These are phyloP conservation scores for Oenanthe javanica DNA, from an alignment of 140 eudicot genomes.

Conservation along the genomic window DNA sequence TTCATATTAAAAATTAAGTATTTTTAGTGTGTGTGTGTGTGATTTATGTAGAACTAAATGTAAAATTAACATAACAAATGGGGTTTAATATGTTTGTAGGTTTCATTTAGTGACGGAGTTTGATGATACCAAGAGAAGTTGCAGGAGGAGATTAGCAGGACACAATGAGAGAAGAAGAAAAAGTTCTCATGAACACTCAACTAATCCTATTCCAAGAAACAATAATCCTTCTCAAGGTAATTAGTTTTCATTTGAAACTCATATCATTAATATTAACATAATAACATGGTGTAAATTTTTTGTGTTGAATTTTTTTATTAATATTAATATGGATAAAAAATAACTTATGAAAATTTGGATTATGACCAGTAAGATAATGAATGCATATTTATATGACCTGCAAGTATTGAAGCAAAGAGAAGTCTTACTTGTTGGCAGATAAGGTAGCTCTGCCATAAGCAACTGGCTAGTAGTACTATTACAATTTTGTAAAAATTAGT, in stretches of 20 bases:
- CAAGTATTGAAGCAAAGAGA: not conserved
- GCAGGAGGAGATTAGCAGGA: conserved; percentile 68
- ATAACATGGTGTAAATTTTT: too few relatives aligned
- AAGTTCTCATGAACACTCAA: conserved; percentile 29
- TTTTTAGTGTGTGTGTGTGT: not conserved
- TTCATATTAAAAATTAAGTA: not conserved
- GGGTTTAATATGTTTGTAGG: conserved; percentile 22
- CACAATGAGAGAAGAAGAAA: conserved; percentile 67
- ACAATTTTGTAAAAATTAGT: not conserved
- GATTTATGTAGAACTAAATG: not conserved
- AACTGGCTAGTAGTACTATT: not conserved
- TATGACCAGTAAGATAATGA: too few relatives aligned
- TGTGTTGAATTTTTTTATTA: too few relatives aligned
- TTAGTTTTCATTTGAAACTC: not conserved
- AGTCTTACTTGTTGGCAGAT: not conserved
- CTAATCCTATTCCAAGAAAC: conserved; percentile 2
- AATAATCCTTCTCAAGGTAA: conserved; percentile 34
- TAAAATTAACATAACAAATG: not conserved
- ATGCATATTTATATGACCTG: not conserved
- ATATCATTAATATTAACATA: not conserved
- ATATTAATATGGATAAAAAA: too few relatives aligned
- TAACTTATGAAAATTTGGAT: not conserved
- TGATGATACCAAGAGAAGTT: conserved; percentile 68
- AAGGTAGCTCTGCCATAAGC: not conserved
- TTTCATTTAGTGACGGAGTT: conserved; percentile 62